Percentiles rank a stretch among this genome's conserved stretches.
Evolutionary conservation across 176 grass and related monocot species (phyloP).

Genomic region (Musa beccarii): DNA sequence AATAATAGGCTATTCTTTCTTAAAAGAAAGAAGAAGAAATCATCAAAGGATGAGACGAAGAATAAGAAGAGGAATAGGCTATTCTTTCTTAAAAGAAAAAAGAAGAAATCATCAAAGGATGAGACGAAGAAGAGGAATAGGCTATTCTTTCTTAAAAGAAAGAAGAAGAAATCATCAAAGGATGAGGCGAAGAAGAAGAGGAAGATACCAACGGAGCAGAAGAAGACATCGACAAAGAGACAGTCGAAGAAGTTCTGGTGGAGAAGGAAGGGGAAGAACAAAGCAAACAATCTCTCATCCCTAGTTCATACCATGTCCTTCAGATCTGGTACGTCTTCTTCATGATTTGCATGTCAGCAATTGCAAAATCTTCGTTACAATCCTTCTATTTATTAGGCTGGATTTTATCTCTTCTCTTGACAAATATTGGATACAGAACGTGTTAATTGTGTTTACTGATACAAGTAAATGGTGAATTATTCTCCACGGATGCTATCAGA

Average conservation of each 20-base stretch:
- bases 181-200: not conserved
- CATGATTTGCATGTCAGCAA: not conserved
- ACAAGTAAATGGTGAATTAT: too few species aligned
- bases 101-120: not conserved
- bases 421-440: too few species aligned
- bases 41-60: not conserved
- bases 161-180: constrained; percentile 11
- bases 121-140: constrained; percentile 37
- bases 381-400: not conserved
- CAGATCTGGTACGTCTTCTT: constrained; percentile 32
- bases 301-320: constrained; percentile 55
- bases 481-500: too few species aligned
- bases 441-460: too few species aligned
- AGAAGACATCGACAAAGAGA: constrained; percentile 28
- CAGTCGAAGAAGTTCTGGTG: constrained; percentile 39
- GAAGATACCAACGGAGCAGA: constrained; percentile 7
- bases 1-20: constrained; percentile 9
- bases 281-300: constrained; percentile 21
- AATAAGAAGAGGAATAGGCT: constrained; percentile 33
- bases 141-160: not conserved
- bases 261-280: constrained; percentile 44
- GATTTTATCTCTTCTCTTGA: not conserved
- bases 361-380: not conserved
- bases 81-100: not conserved
- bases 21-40: not conserved